Evolutionary conservation across 306 rosid species (phyloP).

Genomic region (Glycine soja): DNA sequence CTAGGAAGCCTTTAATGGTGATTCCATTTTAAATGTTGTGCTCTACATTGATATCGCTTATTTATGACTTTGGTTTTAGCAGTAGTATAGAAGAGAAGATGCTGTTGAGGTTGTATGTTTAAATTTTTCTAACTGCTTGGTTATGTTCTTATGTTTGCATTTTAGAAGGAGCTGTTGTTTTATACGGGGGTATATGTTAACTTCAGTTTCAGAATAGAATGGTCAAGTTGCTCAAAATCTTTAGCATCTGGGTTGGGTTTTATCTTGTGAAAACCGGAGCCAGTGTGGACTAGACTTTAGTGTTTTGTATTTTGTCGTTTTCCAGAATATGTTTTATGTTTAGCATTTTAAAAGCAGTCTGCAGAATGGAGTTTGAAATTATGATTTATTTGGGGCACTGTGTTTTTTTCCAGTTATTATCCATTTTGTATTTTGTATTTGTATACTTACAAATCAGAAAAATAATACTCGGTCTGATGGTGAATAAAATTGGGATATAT

Average conservation of each 20-base stretch:
- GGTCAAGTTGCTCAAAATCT: not conserved
- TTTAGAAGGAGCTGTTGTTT: not conserved
- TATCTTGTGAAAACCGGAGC: not conserved
- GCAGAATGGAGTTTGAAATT: constrained; percentile 27
- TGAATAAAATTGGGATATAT: constrained; percentile 4
- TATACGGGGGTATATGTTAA: constrained; percentile 9
- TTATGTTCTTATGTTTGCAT: not conserved
- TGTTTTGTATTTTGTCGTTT: constrained; percentile 26
- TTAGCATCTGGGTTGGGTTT: not conserved
- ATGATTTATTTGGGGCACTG: constrained; percentile 27
- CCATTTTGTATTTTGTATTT: not conserved
- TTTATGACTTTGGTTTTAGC: constrained; percentile 18
- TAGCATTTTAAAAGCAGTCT: not conserved
- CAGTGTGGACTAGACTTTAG: constrained; percentile 7
- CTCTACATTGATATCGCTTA: constrained; percentile 13
- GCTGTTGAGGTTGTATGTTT: constrained; percentile 38
- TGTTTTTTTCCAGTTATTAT: constrained; percentile 3
- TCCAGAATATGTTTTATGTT: constrained; percentile 5
- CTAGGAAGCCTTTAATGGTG: constrained; percentile 7
- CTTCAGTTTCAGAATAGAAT: not conserved
- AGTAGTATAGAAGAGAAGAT: constrained; percentile 13
- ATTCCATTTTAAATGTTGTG: constrained; percentile 26
- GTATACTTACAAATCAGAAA: not conserved
- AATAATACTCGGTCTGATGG: too few species aligned
- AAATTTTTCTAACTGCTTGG: constrained; percentile 1